These are phyloP conservation scores for Asterophora parasitica DNA, from an alignment of 768 basidiomycete genomes.

Conservation along the genomic window DNA sequence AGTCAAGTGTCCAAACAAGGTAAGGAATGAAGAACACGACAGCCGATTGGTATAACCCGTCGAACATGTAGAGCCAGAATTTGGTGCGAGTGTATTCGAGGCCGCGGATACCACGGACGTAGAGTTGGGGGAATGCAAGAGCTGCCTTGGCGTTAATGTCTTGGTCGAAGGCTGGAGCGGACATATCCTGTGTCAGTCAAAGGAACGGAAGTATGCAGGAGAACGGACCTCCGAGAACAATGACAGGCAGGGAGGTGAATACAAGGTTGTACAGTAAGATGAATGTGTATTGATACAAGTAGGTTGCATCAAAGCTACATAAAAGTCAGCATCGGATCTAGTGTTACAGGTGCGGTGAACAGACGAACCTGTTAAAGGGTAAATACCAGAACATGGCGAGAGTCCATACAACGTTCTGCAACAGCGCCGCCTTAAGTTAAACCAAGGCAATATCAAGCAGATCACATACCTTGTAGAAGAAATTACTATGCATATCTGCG, in stretches of 20 bases:
- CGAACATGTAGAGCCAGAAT: constrained; percentile 94
- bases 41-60: constrained; percentile 90
- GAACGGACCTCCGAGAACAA: constrained; percentile 75
- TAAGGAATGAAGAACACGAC: constrained; percentile 87
- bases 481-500: constrained; percentile 95
- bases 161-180: constrained; percentile 78
- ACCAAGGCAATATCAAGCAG: neutral
- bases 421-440: constrained; percentile 9
- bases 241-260: constrained; percentile 93
- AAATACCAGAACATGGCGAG: constrained; percentile 93
- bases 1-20: constrained; percentile 61
- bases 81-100: constrained; percentile 87
- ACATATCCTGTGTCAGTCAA: constrained; percentile 8
- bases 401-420: constrained; percentile 88
- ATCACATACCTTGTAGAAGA: constrained; percentile 88
- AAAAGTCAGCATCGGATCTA: constrained; percentile 13
- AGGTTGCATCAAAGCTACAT: constrained; percentile 85
- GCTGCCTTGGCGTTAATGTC: constrained; percentile 89
- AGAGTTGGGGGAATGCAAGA: constrained; percentile 92
- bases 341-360: constrained; percentile 1
- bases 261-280: constrained; percentile 86
- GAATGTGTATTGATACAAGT: constrained; percentile 93
- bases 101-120: constrained; percentile 89
- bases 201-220: neutral
- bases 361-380: constrained; percentile 73